Percentiles rank a stretch among this genome's conserved stretches.
Conservation (phyloP, 345 rosid species). For the Cardamine chenopodiifolia region DNA sequence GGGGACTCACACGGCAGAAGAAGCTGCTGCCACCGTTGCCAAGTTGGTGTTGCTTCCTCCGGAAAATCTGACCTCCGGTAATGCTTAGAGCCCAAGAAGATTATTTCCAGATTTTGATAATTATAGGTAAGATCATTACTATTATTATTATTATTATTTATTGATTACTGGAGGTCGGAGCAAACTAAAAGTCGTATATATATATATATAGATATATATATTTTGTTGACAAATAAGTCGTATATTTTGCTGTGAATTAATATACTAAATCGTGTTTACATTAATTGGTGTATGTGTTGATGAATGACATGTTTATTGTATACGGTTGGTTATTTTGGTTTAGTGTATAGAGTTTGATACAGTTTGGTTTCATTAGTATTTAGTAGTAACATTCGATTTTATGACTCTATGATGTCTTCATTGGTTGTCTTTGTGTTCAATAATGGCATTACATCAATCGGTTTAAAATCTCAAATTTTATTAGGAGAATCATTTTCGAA, state of each 20-base stretch:
- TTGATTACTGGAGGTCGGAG: background rate
- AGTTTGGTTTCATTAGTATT: background rate
- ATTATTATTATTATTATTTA: background rate
- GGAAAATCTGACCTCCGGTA: constrained; percentile 50
- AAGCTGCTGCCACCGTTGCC: constrained; percentile 52
- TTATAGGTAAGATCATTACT: background rate
- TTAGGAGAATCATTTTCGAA: background rate
- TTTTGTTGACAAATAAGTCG: background rate
- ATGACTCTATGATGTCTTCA: background rate
- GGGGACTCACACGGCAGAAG: constrained; percentile 68
- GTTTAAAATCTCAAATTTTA: too few relatives aligned
- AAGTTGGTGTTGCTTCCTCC: constrained; percentile 62
- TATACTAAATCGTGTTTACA: background rate
- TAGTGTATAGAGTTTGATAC: background rate
- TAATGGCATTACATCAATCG: background rate
- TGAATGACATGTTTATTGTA: background rate
- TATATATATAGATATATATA: too few relatives aligned
- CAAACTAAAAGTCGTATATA: background rate
- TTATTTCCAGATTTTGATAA: constrained; percentile 30
- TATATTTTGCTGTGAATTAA: background rate
- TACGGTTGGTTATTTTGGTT: background rate
- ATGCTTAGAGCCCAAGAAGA: constrained; percentile 36
- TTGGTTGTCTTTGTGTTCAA: background rate
- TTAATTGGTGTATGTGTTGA: background rate
- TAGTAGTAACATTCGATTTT: background rate